phyloP scores from a whole-genome alignment of 129 eudicot species.

The Pseudognaphalium luteoalbum region DNA sequence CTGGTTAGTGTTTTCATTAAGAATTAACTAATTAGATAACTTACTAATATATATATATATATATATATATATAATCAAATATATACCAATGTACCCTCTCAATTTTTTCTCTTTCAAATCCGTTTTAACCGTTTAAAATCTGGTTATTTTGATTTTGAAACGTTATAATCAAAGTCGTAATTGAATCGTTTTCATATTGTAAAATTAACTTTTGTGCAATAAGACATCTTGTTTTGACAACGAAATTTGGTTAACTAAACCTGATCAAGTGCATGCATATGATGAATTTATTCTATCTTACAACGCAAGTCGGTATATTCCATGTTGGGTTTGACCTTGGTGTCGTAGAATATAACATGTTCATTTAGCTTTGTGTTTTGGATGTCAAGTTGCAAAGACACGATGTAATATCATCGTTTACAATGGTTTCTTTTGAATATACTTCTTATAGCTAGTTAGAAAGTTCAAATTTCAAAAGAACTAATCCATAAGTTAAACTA shows the following conservation, averaged over 20 bases:
- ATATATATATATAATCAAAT: no score
- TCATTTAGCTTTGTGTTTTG: background rate
- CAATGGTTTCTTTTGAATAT: background rate
- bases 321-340: constrained; percentile 3
- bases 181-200: background rate
- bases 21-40: background rate
- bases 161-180: background rate
- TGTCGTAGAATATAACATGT: background rate
- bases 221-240: background rate
- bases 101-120: no score
- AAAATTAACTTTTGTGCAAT: background rate
- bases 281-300: background rate
- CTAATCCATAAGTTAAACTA: background rate
- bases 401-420: background rate
- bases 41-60: no score
- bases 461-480: background rate
- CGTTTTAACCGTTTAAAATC: no score
- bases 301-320: constrained; percentile 1
- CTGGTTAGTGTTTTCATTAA: background rate
- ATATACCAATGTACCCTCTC: no score
- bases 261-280: background rate
- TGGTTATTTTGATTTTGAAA: no score
- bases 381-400: background rate
- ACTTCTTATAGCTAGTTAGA: background rate
- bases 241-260: background rate